Conservation (phyloP, 805 yeast genomes). For the Cyberlindnera maritima region DNA sequence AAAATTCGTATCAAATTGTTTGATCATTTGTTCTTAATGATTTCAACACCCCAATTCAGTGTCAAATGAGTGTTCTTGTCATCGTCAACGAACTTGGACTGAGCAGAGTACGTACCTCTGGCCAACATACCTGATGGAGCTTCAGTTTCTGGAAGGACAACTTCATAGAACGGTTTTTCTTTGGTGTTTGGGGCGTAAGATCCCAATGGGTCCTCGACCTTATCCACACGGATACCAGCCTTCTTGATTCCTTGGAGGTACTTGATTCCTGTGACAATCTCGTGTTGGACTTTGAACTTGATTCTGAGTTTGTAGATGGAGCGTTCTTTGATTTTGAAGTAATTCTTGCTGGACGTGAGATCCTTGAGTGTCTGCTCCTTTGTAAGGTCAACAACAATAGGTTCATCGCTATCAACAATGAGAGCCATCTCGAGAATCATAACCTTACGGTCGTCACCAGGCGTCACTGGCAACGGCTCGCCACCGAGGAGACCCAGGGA, state of each 20-base stretch:
- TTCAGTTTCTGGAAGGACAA: slow-evolving; percentile 63
- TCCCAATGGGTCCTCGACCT: slow-evolving; percentile 84
- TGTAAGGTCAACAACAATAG: slow-evolving; percentile 68
- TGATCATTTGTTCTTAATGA: slow-evolving; percentile 59
- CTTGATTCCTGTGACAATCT: slow-evolving; percentile 85
- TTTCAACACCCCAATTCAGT: slow-evolving; percentile 83
- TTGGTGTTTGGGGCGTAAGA: slow-evolving; percentile 86
- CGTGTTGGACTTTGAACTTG: slow-evolving; percentile 83
- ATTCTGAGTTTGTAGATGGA: slow-evolving; percentile 69
- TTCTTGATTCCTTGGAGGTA: slow-evolving; percentile 83
- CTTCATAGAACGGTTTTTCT: slow-evolving; percentile 75
- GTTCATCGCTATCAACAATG: slow-evolving; percentile 63
- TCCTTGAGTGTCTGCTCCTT: slow-evolving; percentile 54
- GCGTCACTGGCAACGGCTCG: slow-evolving; percentile 59
- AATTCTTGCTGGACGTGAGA: slow-evolving; percentile 48
- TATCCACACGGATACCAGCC: slow-evolving; percentile 84
- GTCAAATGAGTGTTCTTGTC: slow-evolving; percentile 72
- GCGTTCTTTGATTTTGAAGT: slow-evolving; percentile 76
- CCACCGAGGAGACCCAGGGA: slow-evolving; percentile 73
- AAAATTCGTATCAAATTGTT: too few species aligned
- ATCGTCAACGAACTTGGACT: slow-evolving; percentile 82
- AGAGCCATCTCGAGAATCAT: slow-evolving; percentile 77
- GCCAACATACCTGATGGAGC: slow-evolving; percentile 91
- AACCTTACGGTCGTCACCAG: slow-evolving; percentile 67
- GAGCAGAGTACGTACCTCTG: slow-evolving; percentile 80